phyloP scores from a whole-genome alignment of 2,329 filamentous ascomycete species.

The Xylaria multiplex region DNA sequence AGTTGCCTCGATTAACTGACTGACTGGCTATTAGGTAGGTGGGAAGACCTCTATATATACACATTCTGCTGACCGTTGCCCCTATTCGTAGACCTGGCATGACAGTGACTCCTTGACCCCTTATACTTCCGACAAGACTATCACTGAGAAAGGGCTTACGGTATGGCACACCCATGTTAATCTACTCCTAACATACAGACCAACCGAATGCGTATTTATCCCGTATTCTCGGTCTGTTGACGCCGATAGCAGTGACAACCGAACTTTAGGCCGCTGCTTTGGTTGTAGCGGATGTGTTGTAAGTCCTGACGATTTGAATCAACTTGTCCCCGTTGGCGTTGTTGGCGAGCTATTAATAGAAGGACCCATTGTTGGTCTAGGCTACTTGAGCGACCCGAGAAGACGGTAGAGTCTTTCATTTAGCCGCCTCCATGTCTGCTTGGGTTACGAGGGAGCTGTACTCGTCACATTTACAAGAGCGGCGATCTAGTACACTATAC shows the following conservation, averaged over 20 bases:
- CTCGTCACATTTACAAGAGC: slow-evolving; percentile 62
- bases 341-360: slow-evolving; percentile 54
- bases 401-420: slow-evolving; percentile 51
- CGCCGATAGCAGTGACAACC: slow-evolving; percentile 5
- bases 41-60: no score
- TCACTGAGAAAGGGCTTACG: slow-evolving; percentile 43
- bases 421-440: slow-evolving; percentile 51
- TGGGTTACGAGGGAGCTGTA: slow-evolving; percentile 51
- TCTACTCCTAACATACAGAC: slow-evolving; percentile 33
- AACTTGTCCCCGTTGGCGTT: slow-evolving; percentile 39
- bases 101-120: no score
- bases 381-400: slow-evolving; percentile 54
- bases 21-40: no score
- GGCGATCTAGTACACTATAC: slow-evolving; percentile 41
- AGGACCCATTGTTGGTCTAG: slow-evolving; percentile 51
- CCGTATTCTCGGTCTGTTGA: not conserved
- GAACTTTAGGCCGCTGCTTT: not conserved
- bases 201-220: slow-evolving; percentile 26
- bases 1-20: no score
- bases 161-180: slow-evolving; percentile 32
- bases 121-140: no score
- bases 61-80: no score
- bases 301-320: slow-evolving; percentile 50
- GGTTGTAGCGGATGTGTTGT: slow-evolving; percentile 50
- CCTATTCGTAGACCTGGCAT: no score